These are phyloP conservation scores for Pyrenochaeta sp. DNA, from an alignment of 2,329 filamentous ascomycete species.

Conservation along the genomic window DNA sequence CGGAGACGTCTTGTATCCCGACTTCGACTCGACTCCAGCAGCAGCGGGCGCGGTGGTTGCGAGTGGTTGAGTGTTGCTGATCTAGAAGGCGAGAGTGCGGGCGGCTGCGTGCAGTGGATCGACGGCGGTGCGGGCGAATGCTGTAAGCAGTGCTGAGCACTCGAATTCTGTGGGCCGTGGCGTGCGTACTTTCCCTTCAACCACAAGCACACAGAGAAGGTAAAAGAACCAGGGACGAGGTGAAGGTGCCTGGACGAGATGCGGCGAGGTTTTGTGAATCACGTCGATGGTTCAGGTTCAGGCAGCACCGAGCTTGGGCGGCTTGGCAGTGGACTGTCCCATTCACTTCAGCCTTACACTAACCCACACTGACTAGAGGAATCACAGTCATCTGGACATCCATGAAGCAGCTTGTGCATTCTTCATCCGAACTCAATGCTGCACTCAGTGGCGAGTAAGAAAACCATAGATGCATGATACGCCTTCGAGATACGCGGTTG, in stretches of 20 bases:
- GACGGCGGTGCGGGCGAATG: constrained; percentile 7
- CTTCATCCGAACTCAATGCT: neutral
- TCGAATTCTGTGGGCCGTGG: neutral
- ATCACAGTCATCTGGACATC: neutral
- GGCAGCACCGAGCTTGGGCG: constrained; percentile 37
- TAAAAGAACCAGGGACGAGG: constrained; percentile 11
- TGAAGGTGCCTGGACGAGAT: constrained; percentile 24
- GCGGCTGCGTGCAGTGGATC: constrained; percentile 14
- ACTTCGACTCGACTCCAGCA: neutral
- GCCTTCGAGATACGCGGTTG: too few species aligned
- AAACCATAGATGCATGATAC: too few species aligned
- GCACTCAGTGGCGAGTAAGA: neutral
- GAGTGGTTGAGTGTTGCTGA: constrained; percentile 1
- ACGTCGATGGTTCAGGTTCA: constrained; percentile 35
- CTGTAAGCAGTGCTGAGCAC: constrained; percentile 8
- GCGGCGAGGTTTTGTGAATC: constrained; percentile 41
- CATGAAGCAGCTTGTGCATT: neutral
- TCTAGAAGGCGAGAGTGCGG: constrained; percentile 4
- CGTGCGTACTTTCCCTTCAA: neutral
- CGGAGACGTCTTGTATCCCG: constrained; percentile 15
- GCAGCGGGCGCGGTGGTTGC: neutral
- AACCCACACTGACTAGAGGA: neutral
- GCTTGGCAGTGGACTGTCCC: constrained; percentile 28
- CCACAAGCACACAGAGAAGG: constrained; percentile 1
- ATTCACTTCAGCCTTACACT: constrained; percentile 23